Evolutionary conservation across 371 early-diverging fungal genomes (phyloP).

Genomic region (Mucor mucedo): DNA sequence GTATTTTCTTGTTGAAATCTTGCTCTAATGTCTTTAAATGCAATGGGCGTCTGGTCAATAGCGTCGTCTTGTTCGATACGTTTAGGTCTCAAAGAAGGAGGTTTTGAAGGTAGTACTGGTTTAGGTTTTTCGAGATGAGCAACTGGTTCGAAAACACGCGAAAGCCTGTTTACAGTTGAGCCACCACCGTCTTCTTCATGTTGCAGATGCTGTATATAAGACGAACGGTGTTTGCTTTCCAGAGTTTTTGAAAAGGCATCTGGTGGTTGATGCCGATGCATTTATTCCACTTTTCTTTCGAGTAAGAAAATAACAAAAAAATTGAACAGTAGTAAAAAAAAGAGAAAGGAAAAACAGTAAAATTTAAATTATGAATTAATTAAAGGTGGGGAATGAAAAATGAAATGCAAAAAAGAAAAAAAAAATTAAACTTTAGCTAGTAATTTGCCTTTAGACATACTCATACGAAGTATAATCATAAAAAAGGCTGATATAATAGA

Average conservation of each 20-base stretch:
- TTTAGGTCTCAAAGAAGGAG: conserved; percentile 39
- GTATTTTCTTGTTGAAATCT: conserved; percentile 40
- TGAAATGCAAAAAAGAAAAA: conserved; percentile 3
- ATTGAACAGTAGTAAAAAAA: conserved; percentile 1
- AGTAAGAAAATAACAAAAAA: background rate
- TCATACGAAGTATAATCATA: conserved; percentile 28
- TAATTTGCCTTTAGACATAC: conserved; percentile 22
- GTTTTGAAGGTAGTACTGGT: conserved; percentile 46
- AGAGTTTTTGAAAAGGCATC: conserved; percentile 53
- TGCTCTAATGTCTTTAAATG: conserved; percentile 52
- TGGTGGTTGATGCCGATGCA: conserved; percentile 22
- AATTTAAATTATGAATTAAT: background rate
- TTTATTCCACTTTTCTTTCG: conserved; percentile 7
- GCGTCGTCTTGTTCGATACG: conserved; percentile 3
- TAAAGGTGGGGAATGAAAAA: background rate
- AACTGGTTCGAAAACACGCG: conserved; percentile 47
- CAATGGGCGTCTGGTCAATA: conserved; percentile 37
- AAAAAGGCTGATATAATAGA: conserved; percentile 34
- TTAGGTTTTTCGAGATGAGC: conserved; percentile 28
- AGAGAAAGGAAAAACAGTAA: background rate
- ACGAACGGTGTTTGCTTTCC: conserved; percentile 39
- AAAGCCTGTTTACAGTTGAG: conserved; percentile 47
- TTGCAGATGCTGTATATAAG: conserved; percentile 6
- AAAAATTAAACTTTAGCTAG: conserved; percentile 23
- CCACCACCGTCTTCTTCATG: conserved; percentile 12